Conservation (phyloP, 768 basidiomycete species). For the Lactifluus pinguis region DNA sequence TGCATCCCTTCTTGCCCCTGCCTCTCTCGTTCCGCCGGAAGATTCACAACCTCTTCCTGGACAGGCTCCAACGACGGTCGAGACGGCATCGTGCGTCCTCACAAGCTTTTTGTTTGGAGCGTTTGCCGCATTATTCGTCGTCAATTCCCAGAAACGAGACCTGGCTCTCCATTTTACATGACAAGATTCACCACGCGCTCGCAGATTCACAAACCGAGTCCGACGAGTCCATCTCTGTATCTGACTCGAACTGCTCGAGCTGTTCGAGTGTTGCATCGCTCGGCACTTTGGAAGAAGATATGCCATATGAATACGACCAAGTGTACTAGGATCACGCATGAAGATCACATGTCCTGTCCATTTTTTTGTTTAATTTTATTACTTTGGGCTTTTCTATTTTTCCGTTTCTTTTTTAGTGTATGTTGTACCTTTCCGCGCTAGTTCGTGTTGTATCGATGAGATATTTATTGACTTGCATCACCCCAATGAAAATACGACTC, state of each 20-base stretch:
- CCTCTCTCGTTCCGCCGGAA: constrained; percentile 20
- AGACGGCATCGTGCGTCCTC: constrained; percentile 38
- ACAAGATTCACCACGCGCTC: background rate
- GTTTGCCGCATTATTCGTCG: constrained; percentile 37
- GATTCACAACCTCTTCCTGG: constrained; percentile 5
- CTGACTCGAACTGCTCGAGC: constrained; percentile 17
- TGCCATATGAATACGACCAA: background rate
- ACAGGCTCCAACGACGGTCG: constrained; percentile 18
- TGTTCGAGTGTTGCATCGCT: constrained; percentile 20
- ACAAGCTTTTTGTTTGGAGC: constrained; percentile 55
- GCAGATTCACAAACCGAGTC: constrained; percentile 7
- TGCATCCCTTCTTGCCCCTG: constrained; percentile 7
- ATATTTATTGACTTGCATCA: constrained; percentile 2
- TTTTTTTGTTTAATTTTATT: constrained; percentile 10
- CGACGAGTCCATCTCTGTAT: constrained; percentile 2
- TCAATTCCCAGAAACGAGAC: constrained; percentile 21
- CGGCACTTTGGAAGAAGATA: constrained; percentile 17
- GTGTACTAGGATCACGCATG: background rate
- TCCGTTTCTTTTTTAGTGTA: background rate
- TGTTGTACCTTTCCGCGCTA: constrained; percentile 2
- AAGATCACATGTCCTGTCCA: background rate
- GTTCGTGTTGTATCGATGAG: constrained; percentile 10
- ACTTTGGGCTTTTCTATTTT: background rate
- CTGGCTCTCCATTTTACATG: constrained; percentile 19
- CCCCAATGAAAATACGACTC: background rate